Conservation (phyloP, 1,139 yeast species). For the Yamadazyma friedrichii region DNA sequence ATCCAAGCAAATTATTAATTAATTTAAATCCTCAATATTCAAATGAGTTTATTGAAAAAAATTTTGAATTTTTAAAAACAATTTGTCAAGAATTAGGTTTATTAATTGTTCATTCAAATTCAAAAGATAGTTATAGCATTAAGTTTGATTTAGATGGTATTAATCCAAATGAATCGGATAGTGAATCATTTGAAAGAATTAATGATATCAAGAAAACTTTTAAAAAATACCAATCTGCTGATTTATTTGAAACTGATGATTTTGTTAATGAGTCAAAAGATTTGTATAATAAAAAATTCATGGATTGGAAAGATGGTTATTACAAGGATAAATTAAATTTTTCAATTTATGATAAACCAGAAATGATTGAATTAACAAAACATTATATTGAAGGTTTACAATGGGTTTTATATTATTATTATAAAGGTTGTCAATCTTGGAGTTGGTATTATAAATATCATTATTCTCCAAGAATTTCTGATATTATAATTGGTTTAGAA, state of each 20-base stretch:
- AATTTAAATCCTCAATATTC: slow-evolving; percentile 32
- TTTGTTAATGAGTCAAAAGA: slow-evolving; percentile 59
- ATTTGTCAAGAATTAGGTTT: slow-evolving; percentile 69
- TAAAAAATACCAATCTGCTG: slow-evolving; percentile 72
- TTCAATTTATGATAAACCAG: slow-evolving; percentile 54
- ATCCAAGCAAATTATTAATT: slow-evolving; percentile 37
- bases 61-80: slow-evolving; percentile 58
- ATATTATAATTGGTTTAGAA: slow-evolving; percentile 67
- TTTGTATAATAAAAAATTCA: slow-evolving; percentile 70
- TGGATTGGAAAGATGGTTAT: slow-evolving; percentile 78
- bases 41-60: slow-evolving; percentile 44
- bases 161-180: slow-evolving; percentile 60
- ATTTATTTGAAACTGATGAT: slow-evolving; percentile 61
- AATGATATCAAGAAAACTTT: slow-evolving; percentile 43
- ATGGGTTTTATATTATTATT: slow-evolving; percentile 92
- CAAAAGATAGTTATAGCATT: slow-evolving; percentile 52
- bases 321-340: slow-evolving; percentile 77
- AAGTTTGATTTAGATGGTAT: slow-evolving; percentile 75
- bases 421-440: slow-evolving; percentile 91
- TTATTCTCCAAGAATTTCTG: slow-evolving; percentile 92
- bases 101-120: slow-evolving; percentile 59
- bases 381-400: slow-evolving; percentile 92
- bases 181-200: slow-evolving; percentile 55
- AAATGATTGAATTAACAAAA: slow-evolving; percentile 62
- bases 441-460: slow-evolving; percentile 89